Evolutionary conservation across 1,139 yeast species (phyloP).

Genomic region (Protomyces pachydermus): DNA sequence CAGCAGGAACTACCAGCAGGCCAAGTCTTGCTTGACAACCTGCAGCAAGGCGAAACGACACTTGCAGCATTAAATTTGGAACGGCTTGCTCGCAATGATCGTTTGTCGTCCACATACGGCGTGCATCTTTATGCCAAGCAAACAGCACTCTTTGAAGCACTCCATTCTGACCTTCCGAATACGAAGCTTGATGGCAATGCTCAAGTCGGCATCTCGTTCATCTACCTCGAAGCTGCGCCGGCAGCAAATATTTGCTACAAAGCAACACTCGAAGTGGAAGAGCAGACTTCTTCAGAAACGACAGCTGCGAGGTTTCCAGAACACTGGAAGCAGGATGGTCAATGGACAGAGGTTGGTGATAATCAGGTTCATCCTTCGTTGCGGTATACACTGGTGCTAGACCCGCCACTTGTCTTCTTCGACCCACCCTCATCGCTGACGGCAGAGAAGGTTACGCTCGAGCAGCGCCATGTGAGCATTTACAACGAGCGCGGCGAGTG

Average conservation of each 20-base stretch:
- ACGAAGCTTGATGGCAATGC: neutral
- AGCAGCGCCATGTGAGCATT: neutral
- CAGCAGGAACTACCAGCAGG: conserved; percentile 18
- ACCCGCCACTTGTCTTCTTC: conserved; percentile 9
- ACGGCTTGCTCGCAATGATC: conserved; percentile 8
- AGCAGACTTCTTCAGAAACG: neutral
- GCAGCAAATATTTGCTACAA: neutral
- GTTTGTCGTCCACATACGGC: neutral
- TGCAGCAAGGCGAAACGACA: neutral
- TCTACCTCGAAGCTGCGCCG: neutral
- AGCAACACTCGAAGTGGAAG: conserved; percentile 4
- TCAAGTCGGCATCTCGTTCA: neutral
- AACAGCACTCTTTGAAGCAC: neutral
- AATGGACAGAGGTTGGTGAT: neutral
- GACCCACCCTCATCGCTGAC: neutral
- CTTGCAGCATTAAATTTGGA: conserved; percentile 5
- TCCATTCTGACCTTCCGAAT: neutral
- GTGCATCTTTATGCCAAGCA: neutral
- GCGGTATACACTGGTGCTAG: conserved; percentile 8
- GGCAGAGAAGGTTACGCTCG: neutral
- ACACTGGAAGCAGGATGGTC: neutral
- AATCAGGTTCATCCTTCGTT: neutral
- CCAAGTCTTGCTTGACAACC: conserved; percentile 1
- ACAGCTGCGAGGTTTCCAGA: neutral
- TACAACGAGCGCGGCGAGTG: neutral